Evolutionary conservation across 2,329 filamentous ascomycete species (phyloP).

Genomic region (Apiospora aurea): DNA sequence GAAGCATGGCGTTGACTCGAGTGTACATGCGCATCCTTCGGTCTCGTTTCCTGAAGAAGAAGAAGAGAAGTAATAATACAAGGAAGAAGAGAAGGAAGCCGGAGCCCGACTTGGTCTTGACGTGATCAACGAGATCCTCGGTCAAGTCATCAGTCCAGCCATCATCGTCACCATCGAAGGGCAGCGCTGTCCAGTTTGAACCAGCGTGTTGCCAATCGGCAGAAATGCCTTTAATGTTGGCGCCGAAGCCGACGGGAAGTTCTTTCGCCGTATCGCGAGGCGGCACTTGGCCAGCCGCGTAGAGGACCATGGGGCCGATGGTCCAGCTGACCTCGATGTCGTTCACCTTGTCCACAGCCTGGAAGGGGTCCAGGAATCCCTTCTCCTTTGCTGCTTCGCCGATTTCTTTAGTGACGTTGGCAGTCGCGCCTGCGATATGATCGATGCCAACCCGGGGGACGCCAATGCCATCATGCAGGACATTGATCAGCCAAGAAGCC

Average conservation of each 20-base stretch:
- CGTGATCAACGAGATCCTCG: conserved; percentile 68
- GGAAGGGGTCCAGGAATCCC: conserved; percentile 84
- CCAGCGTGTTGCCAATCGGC: conserved; percentile 86
- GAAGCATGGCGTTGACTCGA: conserved; percentile 55
- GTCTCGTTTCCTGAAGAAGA: conserved; percentile 81
- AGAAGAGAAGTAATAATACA: conserved; percentile 72
- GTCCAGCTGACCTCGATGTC: conserved; percentile 97
- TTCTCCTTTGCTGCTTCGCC: conserved; percentile 73
- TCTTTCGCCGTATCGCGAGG: conserved; percentile 60
- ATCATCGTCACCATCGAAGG: conserved; percentile 50
- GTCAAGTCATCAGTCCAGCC: conserved; percentile 58
- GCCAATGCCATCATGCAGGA: conserved; percentile 94
- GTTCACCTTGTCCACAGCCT: conserved; percentile 90
- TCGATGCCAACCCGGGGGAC: conserved; percentile 87
- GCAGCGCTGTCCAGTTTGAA: conserved; percentile 53
- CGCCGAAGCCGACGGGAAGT: conserved; percentile 90
- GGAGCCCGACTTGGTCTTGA: conserved; percentile 72
- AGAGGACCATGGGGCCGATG: conserved; percentile 93
- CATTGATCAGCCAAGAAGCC: conserved; percentile 95
- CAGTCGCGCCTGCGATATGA: conserved; percentile 55
- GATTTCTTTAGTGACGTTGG: conserved; percentile 77
- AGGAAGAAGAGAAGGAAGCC: conserved; percentile 80
- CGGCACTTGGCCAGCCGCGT: conserved; percentile 87
- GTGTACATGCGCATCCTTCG: conserved; percentile 69
- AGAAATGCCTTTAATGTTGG: conserved; percentile 74